These are phyloP conservation scores for Mortierella sp. DNA, from an alignment of 371 early-diverging fungal genomes.

Conservation along the genomic window DNA sequence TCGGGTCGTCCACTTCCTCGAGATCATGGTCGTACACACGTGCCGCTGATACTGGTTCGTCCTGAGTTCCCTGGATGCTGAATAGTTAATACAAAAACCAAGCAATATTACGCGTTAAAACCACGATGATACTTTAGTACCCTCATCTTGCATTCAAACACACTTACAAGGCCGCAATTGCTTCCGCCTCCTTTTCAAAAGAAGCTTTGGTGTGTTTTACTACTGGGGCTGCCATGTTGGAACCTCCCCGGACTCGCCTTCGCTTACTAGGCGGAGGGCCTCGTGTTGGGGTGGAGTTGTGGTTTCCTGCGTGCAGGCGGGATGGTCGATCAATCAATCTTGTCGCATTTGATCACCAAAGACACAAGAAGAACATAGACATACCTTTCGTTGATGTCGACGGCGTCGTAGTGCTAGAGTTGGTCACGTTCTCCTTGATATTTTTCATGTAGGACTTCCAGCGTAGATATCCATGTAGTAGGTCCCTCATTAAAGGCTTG, in stretches of 20 bases:
- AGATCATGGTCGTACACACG: constrained; percentile 24
- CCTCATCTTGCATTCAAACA: not conserved
- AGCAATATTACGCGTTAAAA: not conserved
- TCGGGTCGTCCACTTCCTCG: constrained; percentile 50
- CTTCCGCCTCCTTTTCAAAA: constrained; percentile 62
- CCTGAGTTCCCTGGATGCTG: constrained; percentile 32
- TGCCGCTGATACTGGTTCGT: constrained; percentile 7
- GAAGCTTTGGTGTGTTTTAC: constrained; percentile 24
- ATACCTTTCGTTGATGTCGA: constrained; percentile 14
- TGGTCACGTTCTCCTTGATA: constrained; percentile 49
- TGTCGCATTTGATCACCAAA: not conserved
- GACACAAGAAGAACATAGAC: not conserved
- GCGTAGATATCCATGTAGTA: constrained; percentile 69
- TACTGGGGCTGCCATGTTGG: constrained; percentile 55
- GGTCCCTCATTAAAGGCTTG: constrained; percentile 59
- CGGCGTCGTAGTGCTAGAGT: not conserved
- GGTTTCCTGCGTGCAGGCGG: constrained; percentile 7
- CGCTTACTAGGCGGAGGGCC: constrained; percentile 76
- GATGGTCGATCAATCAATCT: not conserved
- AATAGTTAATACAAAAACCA: not conserved
- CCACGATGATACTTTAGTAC: no score
- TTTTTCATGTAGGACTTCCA: constrained; percentile 70
- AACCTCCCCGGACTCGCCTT: constrained; percentile 81
- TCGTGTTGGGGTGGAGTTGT: constrained; percentile 5
- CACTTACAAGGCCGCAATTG: constrained; percentile 58